A percentile compares a stretch with the other conserved stretches of the same genome.
Conservation (phyloP, 768 basidiomycete species). For the Heimioporus sp. region DNA sequence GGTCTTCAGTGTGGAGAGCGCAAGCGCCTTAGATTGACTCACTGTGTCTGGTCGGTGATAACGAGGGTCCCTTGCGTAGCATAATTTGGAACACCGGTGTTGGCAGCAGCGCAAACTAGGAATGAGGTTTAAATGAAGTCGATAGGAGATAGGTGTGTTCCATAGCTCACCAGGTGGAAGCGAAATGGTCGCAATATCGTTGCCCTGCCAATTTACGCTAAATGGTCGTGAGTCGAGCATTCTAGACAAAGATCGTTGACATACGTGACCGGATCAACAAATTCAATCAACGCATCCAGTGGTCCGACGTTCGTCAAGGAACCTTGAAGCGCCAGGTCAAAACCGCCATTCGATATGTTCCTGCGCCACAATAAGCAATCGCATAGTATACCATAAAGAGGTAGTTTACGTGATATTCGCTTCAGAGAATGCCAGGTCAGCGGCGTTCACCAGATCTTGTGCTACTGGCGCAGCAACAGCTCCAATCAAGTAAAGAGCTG, state of each 20-base stretch:
- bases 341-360: slow-evolving; percentile 57
- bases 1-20: neutral
- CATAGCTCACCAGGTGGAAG: slow-evolving; percentile 51
- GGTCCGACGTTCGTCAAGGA: slow-evolving; percentile 64
- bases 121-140: neutral
- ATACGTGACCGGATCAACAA: slow-evolving; percentile 59
- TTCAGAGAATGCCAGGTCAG: slow-evolving; percentile 50
- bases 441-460: slow-evolving; percentile 60
- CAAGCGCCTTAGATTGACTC: slow-evolving; percentile 18
- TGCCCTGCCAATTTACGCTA: slow-evolving; percentile 63
- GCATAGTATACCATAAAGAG: slow-evolving; percentile 32
- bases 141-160: neutral
- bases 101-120: slow-evolving; percentile 65
- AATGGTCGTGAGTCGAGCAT: neutral
- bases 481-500: slow-evolving; percentile 66
- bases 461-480: slow-evolving; percentile 66
- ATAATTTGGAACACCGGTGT: slow-evolving; percentile 65
- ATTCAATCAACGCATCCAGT: slow-evolving; percentile 66
- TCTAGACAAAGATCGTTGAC: slow-evolving; percentile 14
- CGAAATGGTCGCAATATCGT: slow-evolving; percentile 58
- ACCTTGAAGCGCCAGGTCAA: slow-evolving; percentile 57
- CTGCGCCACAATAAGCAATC: slow-evolving; percentile 50
- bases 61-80: slow-evolving; percentile 47
- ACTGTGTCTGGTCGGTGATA: slow-evolving; percentile 54
- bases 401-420: slow-evolving; percentile 55